Conservation (phyloP, 1,284 basidiomycete species). For the Ustanciosporium gigantosporum region DNA sequence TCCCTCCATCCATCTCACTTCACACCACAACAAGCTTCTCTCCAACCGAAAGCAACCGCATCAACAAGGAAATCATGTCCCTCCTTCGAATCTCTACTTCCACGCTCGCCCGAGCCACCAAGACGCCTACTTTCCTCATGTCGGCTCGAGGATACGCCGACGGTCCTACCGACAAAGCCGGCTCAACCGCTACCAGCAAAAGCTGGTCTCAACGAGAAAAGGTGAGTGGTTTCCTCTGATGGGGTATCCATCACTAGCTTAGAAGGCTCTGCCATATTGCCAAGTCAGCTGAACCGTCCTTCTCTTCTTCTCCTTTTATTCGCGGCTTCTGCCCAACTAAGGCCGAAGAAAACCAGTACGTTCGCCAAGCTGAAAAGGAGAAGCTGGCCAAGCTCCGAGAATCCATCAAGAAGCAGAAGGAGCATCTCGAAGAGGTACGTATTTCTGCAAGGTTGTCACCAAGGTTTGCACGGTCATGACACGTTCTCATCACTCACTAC, state of each 20-base stretch:
- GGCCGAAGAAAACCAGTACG: conserved; percentile 51
- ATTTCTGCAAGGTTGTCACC: background rate
- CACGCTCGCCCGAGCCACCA: conserved; percentile 32
- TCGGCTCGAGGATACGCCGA: conserved; percentile 41
- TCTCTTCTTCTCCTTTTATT: background rate
- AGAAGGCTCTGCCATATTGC: no score
- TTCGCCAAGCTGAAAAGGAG: conserved; percentile 50
- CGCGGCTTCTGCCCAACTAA: background rate
- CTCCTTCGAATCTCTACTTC: conserved; percentile 38
- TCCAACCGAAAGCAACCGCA: no score
- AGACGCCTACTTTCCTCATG: conserved; percentile 37
- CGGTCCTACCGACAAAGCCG: conserved; percentile 38
- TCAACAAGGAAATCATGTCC: conserved; percentile 36
- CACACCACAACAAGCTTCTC: no score
- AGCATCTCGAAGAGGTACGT: conserved; percentile 49
- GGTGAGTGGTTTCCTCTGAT: no score
- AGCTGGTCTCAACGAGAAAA: conserved; percentile 49
- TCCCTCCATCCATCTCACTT: no score
- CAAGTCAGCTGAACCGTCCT: no score
- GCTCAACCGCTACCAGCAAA: conserved; percentile 41
- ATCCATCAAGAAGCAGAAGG: conserved; percentile 47
- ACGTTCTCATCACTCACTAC: no score
- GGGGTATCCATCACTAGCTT: background rate
- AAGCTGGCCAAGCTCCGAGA: conserved; percentile 51
- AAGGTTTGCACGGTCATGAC: background rate